Base-by-base conservation (phyloP, 2,329 filamentous ascomycete species). In the Microcyclospora pomicola region DNA sequence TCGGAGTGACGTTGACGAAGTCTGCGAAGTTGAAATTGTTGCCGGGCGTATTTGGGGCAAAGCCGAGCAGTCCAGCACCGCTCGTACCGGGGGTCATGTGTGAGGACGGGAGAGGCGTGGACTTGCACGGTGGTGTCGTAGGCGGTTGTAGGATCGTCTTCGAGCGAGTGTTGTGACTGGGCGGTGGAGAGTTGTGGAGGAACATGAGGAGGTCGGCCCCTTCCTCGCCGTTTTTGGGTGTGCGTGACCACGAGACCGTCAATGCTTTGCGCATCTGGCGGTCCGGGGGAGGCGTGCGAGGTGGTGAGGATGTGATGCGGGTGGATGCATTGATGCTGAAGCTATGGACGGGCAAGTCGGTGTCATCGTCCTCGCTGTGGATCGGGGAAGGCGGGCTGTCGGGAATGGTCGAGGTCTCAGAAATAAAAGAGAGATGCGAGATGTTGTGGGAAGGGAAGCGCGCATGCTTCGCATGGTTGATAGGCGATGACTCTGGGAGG, bases 1-100 rank as follows among this genome's bases (percentile, higher is more conserved):
- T 94, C 0, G 91, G 91, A 6, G 91, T 94, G 58, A 96, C 88
- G 62, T 96, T 95, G 56, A 96, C 80, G 62, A 94, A 98, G 57
- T 98, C 91, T 37, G 86, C 77, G 63, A 96, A 93, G 64, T 96
- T 92, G 61, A 96, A 92, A 34, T 69, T 74, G 54, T 87, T 82
- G 12, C 80, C 80, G 0, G 88, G 88, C 1, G 88, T 96, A 45
- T 75, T 77, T 36, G 81, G 75, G n/a, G 38, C 45, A 39, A 77
- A 71, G 35, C 71, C 69, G 33, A 80, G 60, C 52, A 77, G 80
- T 30, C 55, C 53, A 30, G 54, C 57, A 15, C 59, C 61, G 43
- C 74, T 73, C 31, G 78, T 80, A 37, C 78, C 77, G 2, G 83
- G 83, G 9, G 84, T 91, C 82, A 91, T 88, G 74, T 88, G 85